Evolutionary conservation across 2,329 filamentous ascomycete species (phyloP), one percentile per base, ranked within the genome.

Genomic region (Albifimbria verrucaria): DNA sequence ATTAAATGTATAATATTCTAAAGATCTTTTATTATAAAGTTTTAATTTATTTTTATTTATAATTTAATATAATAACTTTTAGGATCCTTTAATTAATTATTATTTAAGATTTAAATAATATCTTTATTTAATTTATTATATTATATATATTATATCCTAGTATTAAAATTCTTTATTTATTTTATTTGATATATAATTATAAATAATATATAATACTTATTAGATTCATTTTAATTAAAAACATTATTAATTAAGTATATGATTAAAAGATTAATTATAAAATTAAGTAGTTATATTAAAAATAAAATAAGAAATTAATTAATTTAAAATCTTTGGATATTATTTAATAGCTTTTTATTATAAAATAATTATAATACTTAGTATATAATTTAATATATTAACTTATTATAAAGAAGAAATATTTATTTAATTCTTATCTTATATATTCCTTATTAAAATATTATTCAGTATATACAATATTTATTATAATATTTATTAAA

Each of bases 1-100:
- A 6, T 18, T 49, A 39, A 5, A 32, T 32, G 6, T n/a, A n/a
- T n/a, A n/a, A n/a, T n/a, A n/a, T n/a, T n/a, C n/a, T n/a, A n/a
- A n/a, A n/a, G n/a, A n/a, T n/a, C n/a, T n/a, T n/a, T n/a, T n/a
- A n/a, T n/a, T n/a, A n/a, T 49, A 39, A 39, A n/a, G 22, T 21
- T 21, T 42, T 43, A 44, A 20, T 12, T n/a, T 44, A 42, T 25
- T 43, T 20, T 21, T 50, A 7, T 22, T 44, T 50, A 44, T 9
- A 49, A 10, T 32, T 49, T 22, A 20, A 39, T 17, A 39, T 49
- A 28, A 15, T 21, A 48, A 36, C 7, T 36, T 48, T 28, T 36
- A 24, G 32, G 26, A 48, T 48, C 26, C 36, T 49, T 9, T 49
- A 49, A 6, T 39, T 49, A 49, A 36, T 39, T 36, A 49, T 18